These are phyloP conservation scores for Mimosa bimucronata DNA, from an alignment of 306 rosid genomes.

Conservation along the genomic window DNA sequence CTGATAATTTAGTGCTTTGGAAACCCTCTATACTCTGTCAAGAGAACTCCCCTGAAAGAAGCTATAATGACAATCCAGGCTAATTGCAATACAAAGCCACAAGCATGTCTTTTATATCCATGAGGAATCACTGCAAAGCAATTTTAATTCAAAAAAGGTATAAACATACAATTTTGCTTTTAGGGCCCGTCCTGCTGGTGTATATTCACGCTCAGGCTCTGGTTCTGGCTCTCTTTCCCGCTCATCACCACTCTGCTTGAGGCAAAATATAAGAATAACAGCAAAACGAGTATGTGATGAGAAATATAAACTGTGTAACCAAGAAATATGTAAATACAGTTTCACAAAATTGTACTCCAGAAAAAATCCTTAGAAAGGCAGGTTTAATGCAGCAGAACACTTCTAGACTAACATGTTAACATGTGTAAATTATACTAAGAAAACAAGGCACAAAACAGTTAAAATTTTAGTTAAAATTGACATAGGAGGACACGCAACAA, in stretches of 20 bases:
- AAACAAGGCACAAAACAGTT: background rate
- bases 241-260: constrained; percentile 81
- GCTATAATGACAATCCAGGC: constrained; percentile 3
- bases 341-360: background rate
- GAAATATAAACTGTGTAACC: background rate
- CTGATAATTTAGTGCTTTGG: constrained; percentile 1
- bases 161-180: constrained; percentile 81
- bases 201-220: constrained; percentile 92
- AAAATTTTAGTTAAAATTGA: background rate
- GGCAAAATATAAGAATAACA: constrained; percentile 39
- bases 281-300: background rate
- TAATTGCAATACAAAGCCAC: constrained; percentile 2
- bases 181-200: constrained; percentile 96
- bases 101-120: constrained; percentile 3
- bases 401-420: background rate
- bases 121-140: constrained; percentile 29
- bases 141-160: constrained; percentile 17
- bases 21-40: background rate
- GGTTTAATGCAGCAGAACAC: background rate
- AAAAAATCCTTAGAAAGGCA: background rate
- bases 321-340: background rate
- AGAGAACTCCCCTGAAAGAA: constrained; percentile 32
- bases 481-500: background rate
- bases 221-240: constrained; percentile 83
- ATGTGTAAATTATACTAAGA: background rate